phyloP scores from a whole-genome alignment of 495 filamentous ascomycete genomes.

The Trichocladium uniseriatum region DNA sequence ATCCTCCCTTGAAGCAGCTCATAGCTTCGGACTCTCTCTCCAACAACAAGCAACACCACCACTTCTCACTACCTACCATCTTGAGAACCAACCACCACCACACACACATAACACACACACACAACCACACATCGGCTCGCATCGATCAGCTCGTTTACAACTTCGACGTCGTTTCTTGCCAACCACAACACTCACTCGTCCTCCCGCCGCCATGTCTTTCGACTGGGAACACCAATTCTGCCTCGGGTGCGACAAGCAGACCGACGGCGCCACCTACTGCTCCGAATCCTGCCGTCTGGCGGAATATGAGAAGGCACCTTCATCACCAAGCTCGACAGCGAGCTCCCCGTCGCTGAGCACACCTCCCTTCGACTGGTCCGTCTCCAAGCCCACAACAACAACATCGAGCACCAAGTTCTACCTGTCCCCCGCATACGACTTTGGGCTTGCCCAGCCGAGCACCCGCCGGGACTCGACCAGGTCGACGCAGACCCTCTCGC shows the following conservation, averaged over 20 bases:
- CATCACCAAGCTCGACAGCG: constrained; percentile 45
- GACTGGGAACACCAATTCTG: constrained; percentile 92
- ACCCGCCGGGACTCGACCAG: constrained; percentile 26
- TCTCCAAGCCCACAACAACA: constrained; percentile 24
- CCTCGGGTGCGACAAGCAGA: constrained; percentile 87
- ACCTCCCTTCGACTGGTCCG: constrained; percentile 40
- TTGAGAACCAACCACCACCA: constrained; percentile 1
- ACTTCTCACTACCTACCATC: too few relatives aligned
- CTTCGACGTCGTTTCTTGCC: background rate
- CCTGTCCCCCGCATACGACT: constrained; percentile 63
- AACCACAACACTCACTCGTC: background rate
- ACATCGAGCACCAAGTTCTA: constrained; percentile 47
- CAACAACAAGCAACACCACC: constrained; percentile 4
- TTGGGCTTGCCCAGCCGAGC: constrained; percentile 41
- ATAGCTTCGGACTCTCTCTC: constrained; percentile 8
- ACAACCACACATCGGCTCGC: background rate
- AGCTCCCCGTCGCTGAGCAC: constrained; percentile 41
- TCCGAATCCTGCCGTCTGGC: constrained; percentile 85
- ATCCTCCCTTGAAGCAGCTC: constrained; percentile 9
- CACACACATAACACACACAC: background rate
- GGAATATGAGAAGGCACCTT: constrained; percentile 66
- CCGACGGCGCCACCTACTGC: constrained; percentile 73
- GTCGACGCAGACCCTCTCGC: constrained; percentile 48
- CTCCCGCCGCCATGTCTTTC: constrained; percentile 43
- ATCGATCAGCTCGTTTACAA: background rate